These are phyloP conservation scores for Antitrichia curtipendula DNA, from an alignment of 225 moss, liverwort and hornwort genomes.

Conservation along the genomic window DNA sequence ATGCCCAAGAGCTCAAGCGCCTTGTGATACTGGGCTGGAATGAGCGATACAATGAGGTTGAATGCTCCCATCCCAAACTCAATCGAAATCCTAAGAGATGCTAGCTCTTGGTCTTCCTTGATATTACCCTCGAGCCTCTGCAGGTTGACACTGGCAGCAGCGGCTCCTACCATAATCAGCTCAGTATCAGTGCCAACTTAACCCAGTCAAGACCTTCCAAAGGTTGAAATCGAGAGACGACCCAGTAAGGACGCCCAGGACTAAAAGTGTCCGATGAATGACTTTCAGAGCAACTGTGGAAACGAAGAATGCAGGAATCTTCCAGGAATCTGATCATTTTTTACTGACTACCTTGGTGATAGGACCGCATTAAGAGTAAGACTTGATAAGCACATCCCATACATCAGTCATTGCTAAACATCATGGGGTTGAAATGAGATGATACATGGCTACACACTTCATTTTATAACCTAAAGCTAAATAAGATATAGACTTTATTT, in stretches of 20 bases:
- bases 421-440: not conserved
- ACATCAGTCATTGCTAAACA: not conserved
- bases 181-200: not conserved
- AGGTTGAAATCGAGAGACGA: not conserved
- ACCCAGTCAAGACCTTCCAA: not conserved
- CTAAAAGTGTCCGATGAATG: not conserved
- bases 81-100: slow-evolving; percentile 66
- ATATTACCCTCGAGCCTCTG: slow-evolving; percentile 47
- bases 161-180: slow-evolving; percentile 40
- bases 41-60: slow-evolving; percentile 72
- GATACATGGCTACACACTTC: not conserved
- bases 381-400: not conserved
- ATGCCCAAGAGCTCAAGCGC: slow-evolving; percentile 79
- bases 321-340: not conserved
- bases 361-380: not conserved
- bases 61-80: slow-evolving; percentile 86
- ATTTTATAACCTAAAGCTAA: not conserved
- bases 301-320: not conserved
- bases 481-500: too few species aligned
- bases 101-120: slow-evolving; percentile 85
- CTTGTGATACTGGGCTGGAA: slow-evolving; percentile 79
- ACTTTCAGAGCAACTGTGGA: not conserved
- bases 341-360: not conserved
- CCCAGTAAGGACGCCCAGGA: too few species aligned
- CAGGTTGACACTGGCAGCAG: slow-evolving; percentile 63